Conservation (phyloP, 2,329 filamentous ascomycete species). For the Trichothecium roseum region DNA sequence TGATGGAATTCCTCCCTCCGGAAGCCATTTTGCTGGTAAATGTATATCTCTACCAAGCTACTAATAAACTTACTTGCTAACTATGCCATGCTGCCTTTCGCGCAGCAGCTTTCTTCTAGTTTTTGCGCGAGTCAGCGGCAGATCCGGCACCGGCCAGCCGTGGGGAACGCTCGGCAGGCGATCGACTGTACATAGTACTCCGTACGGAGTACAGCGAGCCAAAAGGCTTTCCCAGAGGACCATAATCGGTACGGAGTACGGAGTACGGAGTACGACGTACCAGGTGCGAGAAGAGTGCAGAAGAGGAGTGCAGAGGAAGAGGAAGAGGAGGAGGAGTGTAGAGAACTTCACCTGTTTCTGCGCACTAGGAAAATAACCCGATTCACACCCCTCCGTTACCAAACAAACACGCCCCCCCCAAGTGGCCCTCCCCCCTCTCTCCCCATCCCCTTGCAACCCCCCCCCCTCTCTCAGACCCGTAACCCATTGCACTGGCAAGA, state of each 20-base stretch:
- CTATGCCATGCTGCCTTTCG: too few species aligned
- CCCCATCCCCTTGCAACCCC: constrained; percentile 17
- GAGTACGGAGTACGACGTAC: constrained; percentile 2
- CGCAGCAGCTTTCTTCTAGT: constrained; percentile 21
- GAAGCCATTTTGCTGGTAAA: too few species aligned
- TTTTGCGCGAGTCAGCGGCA: constrained; percentile 23
- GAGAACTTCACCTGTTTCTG: neutral
- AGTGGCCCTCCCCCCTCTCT: constrained; percentile 20
- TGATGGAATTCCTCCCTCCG: too few species aligned
- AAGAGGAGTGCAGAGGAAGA: neutral
- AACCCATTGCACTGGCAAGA: neutral
- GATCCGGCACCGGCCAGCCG: constrained; percentile 18
- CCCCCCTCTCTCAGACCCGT: neutral
- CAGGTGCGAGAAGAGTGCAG: constrained; percentile 2
- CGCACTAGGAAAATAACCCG: constrained; percentile 20
- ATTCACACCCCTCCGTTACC: constrained; percentile 14
- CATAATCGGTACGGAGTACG: too few species aligned
- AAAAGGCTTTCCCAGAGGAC: too few species aligned
- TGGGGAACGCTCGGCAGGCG: constrained; percentile 14
- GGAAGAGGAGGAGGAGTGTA: too few species aligned
- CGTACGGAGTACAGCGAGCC: neutral
- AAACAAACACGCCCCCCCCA: constrained; percentile 17
- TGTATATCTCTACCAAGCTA: too few species aligned
- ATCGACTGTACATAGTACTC: constrained; percentile 14
- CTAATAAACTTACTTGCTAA: too few species aligned